A percentile compares a stretch with the other conserved stretches of the same genome.
These are phyloP conservation scores for Colletotrichum sp. DNA, from an alignment of 2,329 filamentous ascomycete genomes.

Conservation along the genomic window DNA sequence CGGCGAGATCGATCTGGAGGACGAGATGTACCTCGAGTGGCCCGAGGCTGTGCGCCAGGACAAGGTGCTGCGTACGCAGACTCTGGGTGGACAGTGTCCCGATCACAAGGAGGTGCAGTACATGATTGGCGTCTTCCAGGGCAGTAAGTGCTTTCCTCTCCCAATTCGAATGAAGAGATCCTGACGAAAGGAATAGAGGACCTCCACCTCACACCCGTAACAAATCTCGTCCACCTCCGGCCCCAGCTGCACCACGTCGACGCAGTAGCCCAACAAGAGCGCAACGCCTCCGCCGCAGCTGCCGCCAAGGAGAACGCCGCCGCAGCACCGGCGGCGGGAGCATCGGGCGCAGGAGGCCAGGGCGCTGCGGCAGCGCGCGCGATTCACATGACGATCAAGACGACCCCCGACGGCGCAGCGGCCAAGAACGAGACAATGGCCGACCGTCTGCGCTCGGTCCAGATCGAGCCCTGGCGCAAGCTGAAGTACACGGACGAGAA, in stretches of 20 bases:
- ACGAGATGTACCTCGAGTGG: constrained; percentile 63
- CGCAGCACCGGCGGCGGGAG: constrained; percentile 39
- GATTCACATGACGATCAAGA: constrained; percentile 88
- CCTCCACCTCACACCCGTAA: constrained; percentile 84
- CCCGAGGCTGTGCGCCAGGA: constrained; percentile 71
- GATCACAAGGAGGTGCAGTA: constrained; percentile 77
- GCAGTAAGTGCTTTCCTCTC: constrained; percentile 59
- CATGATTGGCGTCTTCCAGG: constrained; percentile 91
- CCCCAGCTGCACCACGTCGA: constrained; percentile 95
- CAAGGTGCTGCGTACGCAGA: constrained; percentile 79
- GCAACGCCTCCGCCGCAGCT: constrained; percentile 46
- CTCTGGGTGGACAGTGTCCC: constrained; percentile 81
- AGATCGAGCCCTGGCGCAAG: constrained; percentile 81
- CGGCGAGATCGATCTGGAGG: constrained; percentile 44
- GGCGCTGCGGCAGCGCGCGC: constrained; percentile 70
- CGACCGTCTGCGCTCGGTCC: constrained; percentile 76
- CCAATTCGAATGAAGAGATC: neutral
- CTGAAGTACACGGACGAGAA: constrained; percentile 86
- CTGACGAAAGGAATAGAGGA: constrained; percentile 60
- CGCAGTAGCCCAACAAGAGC: constrained; percentile 76
- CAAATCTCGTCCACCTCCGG: constrained; percentile 84
- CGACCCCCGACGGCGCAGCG: constrained; percentile 69
- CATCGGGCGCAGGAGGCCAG: constrained; percentile 39
- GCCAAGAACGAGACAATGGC: constrained; percentile 74
- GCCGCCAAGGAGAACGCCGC: constrained; percentile 37